phyloP scores from a whole-genome alignment of 1,284 basidiomycete genomes.

The Moesziomyces sp. region DNA sequence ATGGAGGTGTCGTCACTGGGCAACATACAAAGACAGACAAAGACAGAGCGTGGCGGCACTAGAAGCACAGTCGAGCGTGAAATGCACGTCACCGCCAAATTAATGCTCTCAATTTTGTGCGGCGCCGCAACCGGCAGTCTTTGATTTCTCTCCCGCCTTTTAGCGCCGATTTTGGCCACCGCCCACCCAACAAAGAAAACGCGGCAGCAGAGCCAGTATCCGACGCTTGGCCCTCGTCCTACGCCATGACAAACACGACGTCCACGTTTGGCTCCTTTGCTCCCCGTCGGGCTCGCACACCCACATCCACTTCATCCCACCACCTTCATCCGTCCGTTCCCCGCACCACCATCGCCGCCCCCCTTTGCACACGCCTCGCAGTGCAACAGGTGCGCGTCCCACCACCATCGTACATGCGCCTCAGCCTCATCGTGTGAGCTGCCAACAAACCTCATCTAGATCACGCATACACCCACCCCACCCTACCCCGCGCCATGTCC shows the following conservation, averaged over 20 bases:
- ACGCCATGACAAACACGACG: neutral
- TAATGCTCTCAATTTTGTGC: no score
- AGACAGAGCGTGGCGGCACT: no score
- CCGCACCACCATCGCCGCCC: neutral
- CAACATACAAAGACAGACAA: no score
- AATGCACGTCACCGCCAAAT: constrained; percentile 7
- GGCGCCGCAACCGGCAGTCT: neutral
- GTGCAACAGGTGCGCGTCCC: neutral
- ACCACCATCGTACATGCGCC: neutral
- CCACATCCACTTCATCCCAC: neutral
- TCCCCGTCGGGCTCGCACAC: neutral
- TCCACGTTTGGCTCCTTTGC: neutral
- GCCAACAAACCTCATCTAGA: neutral
- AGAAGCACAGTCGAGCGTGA: constrained; percentile 5
- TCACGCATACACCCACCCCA: neutral
- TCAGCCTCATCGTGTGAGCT: neutral
- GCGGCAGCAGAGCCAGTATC: neutral
- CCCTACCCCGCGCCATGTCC: constrained; percentile 18
- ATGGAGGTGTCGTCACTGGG: no score
- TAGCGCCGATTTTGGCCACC: no score
- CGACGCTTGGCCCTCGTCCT: no score
- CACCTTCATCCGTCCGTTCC: no score
- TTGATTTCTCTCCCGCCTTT: neutral
- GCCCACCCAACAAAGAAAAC: neutral
- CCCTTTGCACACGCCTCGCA: neutral